These are phyloP conservation scores for Strigomonas culicis DNA, from an alignment of 208 protist species.

Conservation along the genomic window DNA sequence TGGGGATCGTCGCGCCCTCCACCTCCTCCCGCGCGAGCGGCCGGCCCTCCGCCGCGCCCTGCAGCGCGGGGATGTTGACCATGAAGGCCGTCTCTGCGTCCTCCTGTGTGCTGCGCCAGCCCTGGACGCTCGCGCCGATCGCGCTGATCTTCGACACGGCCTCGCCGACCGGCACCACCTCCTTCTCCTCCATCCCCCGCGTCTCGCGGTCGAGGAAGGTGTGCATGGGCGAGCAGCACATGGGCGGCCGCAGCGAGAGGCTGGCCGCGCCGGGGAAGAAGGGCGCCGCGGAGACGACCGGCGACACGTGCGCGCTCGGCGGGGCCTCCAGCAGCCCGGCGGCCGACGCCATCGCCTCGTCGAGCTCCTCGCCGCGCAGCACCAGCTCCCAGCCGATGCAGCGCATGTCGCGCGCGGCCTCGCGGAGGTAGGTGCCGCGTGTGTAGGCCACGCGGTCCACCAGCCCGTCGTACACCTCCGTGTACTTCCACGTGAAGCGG, in stretches of 20 bases:
- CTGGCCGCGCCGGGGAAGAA: background rate
- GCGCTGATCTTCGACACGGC: slow-evolving; percentile 39
- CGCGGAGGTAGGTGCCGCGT: slow-evolving; percentile 50
- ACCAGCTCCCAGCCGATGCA: slow-evolving; percentile 54
- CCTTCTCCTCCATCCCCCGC: slow-evolving; percentile 7
- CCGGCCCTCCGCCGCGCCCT: background rate
- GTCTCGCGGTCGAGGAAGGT: slow-evolving; percentile 19
- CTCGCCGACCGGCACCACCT: slow-evolving; percentile 38
- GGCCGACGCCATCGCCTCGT: background rate
- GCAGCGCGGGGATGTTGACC: slow-evolving; percentile 45
- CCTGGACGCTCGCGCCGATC: slow-evolving; percentile 62
- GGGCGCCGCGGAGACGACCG: background rate
- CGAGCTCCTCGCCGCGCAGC: slow-evolving; percentile 20
- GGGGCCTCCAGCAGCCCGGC: background rate
- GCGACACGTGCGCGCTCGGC: background rate
- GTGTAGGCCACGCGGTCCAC: slow-evolving; percentile 70
- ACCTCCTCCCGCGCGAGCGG: no score
- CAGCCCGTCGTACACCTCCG: slow-evolving; percentile 67
- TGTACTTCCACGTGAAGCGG: slow-evolving; percentile 75
- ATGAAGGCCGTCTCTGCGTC: slow-evolving; percentile 71
- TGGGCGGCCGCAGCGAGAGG: background rate
- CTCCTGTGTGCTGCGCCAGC: slow-evolving; percentile 78
- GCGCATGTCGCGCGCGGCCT: slow-evolving; percentile 55
- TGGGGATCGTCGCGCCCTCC: slow-evolving; percentile 29
- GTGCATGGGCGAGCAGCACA: slow-evolving; percentile 17